Conservation (phyloP, 202 grass and related monocot genomes). For the Carex arenaria region DNA sequence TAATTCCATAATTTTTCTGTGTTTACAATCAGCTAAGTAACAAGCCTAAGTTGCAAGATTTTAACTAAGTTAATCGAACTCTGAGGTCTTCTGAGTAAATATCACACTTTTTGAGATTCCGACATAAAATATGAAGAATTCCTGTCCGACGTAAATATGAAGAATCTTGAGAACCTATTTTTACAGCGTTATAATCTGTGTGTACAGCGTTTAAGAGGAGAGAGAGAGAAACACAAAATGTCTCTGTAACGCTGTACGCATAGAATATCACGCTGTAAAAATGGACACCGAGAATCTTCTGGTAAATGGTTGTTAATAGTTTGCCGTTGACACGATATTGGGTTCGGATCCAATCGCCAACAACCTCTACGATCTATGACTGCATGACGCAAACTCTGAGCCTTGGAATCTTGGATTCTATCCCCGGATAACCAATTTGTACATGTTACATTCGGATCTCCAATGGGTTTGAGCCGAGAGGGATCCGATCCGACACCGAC, state of each 20-base stretch:
- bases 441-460: not conserved
- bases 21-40: no score
- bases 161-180: no score
- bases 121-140: not conserved
- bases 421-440: not conserved
- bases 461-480: not conserved
- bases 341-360: not conserved
- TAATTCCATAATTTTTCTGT: no score
- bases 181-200: no score
- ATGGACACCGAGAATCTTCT: no score
- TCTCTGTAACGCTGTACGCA: no score
- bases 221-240: no score
- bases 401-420: not conserved
- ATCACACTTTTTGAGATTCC: not conserved
- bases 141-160: no score
- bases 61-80: not conserved
- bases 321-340: not conserved
- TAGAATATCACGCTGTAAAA: no score
- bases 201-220: no score
- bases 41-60: not conserved
- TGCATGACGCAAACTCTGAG: no score
- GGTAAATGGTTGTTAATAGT: not conserved
- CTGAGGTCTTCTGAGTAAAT: not conserved
- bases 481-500: not conserved
- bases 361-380: no score